Conservation (phyloP, 495 filamentous ascomycete species). For the Aspergillus sparsus region DNA sequence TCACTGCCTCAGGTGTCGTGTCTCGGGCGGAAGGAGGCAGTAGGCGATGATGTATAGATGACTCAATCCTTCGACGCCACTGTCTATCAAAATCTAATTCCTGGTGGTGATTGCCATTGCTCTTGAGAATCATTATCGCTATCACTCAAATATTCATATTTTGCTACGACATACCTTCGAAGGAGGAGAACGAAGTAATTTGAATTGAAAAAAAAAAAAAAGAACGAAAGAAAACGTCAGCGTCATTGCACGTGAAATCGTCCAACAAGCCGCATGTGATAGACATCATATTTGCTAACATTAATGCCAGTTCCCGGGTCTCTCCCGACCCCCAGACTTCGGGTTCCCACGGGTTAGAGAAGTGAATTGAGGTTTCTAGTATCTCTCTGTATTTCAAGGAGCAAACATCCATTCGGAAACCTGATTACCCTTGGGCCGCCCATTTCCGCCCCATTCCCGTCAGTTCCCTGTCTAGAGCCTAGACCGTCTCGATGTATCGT, state of each 20-base stretch:
- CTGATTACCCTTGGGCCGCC: background rate
- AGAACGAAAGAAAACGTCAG: background rate
- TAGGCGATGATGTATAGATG: background rate
- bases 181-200: background rate
- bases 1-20: background rate
- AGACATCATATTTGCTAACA: background rate
- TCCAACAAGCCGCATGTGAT: conserved; percentile 17
- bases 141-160: background rate
- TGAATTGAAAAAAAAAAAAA: background rate
- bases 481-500: conserved; percentile 55
- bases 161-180: background rate
- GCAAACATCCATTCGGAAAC: background rate
- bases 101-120: no score
- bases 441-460: background rate
- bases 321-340: conserved; percentile 13
- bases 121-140: background rate
- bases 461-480: background rate
- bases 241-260: conserved; percentile 18
- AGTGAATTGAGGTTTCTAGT: background rate
- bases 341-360: conserved; percentile 16
- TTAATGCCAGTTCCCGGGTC: conserved; percentile 11
- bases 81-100: no score
- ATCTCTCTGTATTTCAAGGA: background rate
- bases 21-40: background rate
- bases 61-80: background rate